Evolutionary conservation across 805 yeast species (phyloP).

Genomic region (Suhomyces kilbournensis): DNA sequence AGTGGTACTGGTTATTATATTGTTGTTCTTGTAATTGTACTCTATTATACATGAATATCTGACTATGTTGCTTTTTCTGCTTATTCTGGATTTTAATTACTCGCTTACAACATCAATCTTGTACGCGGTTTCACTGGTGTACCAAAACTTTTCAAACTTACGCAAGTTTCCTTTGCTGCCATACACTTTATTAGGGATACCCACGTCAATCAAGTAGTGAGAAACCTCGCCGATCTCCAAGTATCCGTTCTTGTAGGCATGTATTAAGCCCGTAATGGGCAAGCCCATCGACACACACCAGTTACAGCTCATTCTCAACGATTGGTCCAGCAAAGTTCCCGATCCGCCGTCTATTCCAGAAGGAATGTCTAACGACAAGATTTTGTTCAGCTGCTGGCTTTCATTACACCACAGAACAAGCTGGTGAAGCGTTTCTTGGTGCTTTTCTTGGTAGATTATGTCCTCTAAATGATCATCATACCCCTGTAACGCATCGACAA

Average conservation of each 20-base stretch:
- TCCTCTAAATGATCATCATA: slow-evolving; percentile 68
- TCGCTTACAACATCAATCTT: slow-evolving; percentile 13
- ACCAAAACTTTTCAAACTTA: slow-evolving; percentile 47
- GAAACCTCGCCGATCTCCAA: slow-evolving; percentile 46
- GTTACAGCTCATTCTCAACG: slow-evolving; percentile 42
- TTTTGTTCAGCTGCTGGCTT: slow-evolving; percentile 37
- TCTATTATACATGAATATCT: not conserved
- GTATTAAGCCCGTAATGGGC: slow-evolving; percentile 62
- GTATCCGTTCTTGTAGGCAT: slow-evolving; percentile 56
- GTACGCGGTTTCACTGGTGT: slow-evolving; percentile 31
- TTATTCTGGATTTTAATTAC: not conserved
- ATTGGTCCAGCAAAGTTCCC: slow-evolving; percentile 45
- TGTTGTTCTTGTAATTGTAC: no score
- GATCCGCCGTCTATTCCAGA: slow-evolving; percentile 83
- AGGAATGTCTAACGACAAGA: slow-evolving; percentile 74
- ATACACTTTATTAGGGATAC: slow-evolving; percentile 61
- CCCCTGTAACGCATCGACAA: slow-evolving; percentile 84
- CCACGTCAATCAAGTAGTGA: slow-evolving; percentile 67
- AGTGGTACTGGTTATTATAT: no score
- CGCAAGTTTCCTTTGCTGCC: slow-evolving; percentile 37
- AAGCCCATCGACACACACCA: slow-evolving; percentile 71
- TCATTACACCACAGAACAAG: slow-evolving; percentile 69
- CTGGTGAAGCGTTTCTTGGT: slow-evolving; percentile 33
- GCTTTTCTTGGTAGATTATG: slow-evolving; percentile 38
- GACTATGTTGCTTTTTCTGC: no score